Evolutionary conservation across 768 basidiomycete genomes (phyloP), one percentile per base, ranked within the genome.

Genomic region (Myochromella boudieri): DNA sequence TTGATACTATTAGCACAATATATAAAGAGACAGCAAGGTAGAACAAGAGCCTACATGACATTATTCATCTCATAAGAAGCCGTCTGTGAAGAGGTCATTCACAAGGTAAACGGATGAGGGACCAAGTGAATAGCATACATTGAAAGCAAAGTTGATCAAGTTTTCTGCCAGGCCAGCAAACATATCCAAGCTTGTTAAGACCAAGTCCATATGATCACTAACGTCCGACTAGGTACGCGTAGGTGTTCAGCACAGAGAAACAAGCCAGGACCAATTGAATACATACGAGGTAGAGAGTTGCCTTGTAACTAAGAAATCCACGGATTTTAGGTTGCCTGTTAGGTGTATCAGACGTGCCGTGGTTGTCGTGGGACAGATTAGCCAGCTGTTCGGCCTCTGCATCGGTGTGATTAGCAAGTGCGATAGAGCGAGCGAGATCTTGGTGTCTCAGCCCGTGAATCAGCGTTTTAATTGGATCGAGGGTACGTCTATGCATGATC

Each of bases 11-110:
- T 44, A 37, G 22, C 46, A 36, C n/a, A 34, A 18, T 24, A 12
- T 21, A 27, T 29, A 51, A 44, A 25, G 20, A 11, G 18, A 15
- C 18, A 15, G 6, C 11, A 20, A 38, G 7, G 22, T 20, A 11
- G 31, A 27, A 46, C 6, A n/a, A 21, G 32, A 9, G 63, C 76
- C 18, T 57, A 77, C 84, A 87, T 87, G 27, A 81, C 78, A 60
- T 81, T 69, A 55, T 87, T 87, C 81, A 81, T 85, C 54, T 86
- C 78, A 57, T 86, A 81, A 6, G 84, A 81, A 9, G 81, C 75
- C 66, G 82, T 76, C 84, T 85, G 26, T 6, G 17, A 17, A 25
- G 42, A 31, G 11, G 39, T 22, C 15, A 34, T 25, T 22, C 22
- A 21, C 25, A 36, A 21, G 12, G 18, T 17, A 31, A 21, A 15